Base-by-base conservation (phyloP, 2,329 filamentous ascomycete species). In the Immersiporthe knoxdaviesiana region DNA sequence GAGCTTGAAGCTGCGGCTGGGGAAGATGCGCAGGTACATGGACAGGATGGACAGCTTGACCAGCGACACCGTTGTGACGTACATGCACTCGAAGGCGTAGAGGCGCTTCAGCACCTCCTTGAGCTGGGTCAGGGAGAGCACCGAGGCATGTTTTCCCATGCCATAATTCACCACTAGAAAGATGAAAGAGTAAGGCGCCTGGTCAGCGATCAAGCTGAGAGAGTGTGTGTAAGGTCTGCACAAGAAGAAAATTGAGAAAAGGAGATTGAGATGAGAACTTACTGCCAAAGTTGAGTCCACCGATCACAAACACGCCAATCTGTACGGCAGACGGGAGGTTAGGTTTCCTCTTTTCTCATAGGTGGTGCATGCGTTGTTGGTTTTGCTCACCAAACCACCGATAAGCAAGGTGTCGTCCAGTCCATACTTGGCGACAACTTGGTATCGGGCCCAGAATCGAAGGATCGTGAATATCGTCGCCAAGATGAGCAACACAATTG, bases 11-110 rank as follows among this genome's bases (percentile, higher is more conserved):
- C 44, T 56, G 21, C 68, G 67, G 60, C 71, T 72, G n/a, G 75
- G 74, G 68, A 75, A 75, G 66, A 75, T 74, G 35, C 75, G 75
- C 35, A 72, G 66, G 68, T 76, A 76, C 70, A 76, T 74, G 24
- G 63, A 47, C n/a, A 76, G 70, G 27, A 76, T 71, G 12, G 74
- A 73, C 56, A 74, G 72, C 61, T 73, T 75, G 66, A 70, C 66
- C 12, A 74, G 60, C 11, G 74, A 66, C 47, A 73, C 69, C 3
- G 65, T 67, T 37, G 71, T 73, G 47, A 73, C 69, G 63, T 73
- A 73, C 56, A 70, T 50, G 56, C 68, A 70, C 52, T 70, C 68
- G 54, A 70, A 70, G 44, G 44, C 68, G 21, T 60, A 70, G 64
- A 73, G 70, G 39, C 70, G 74, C 30, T 32, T 71, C 50, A 75